Conservation (phyloP, 805 yeast species). For the Hanseniaspora occidentalis region DNA sequence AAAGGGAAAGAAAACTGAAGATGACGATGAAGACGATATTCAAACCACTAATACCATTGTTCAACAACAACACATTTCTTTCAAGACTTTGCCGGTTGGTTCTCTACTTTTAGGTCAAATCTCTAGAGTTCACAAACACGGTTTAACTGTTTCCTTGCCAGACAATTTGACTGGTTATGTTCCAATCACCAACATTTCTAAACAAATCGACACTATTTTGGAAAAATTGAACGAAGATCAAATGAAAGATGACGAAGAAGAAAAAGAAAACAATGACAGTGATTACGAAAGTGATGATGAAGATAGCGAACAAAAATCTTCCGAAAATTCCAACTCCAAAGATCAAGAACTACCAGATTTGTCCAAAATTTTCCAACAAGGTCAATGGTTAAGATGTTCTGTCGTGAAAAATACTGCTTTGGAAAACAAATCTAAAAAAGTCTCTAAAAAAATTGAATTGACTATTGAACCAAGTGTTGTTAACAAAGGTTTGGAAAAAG, state of each 20-base stretch:
- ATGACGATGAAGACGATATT: slow-evolving; percentile 21
- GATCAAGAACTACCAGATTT: slow-evolving; percentile 42
- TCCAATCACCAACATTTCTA: slow-evolving; percentile 61
- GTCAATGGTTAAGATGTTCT: slow-evolving; percentile 78
- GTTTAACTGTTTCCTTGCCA: slow-evolving; percentile 59
- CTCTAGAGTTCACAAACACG: slow-evolving; percentile 43
- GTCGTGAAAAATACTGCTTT: slow-evolving; percentile 45
- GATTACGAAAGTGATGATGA: slow-evolving; percentile 23
- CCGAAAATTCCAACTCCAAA: slow-evolving; percentile 5
- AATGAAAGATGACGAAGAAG: slow-evolving; percentile 31
- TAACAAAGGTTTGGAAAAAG: slow-evolving; percentile 46
- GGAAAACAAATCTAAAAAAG: slow-evolving; percentile 26
- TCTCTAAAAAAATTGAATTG: slow-evolving; percentile 49
- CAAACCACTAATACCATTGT: slow-evolving; percentile 27
- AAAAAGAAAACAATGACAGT: slow-evolving; percentile 26
- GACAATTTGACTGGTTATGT: slow-evolving; percentile 73
- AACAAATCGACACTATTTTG: slow-evolving; percentile 24
- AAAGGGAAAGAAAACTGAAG: slow-evolving; percentile 13
- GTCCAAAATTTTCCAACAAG: slow-evolving; percentile 42
- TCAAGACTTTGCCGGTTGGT: slow-evolving; percentile 58
- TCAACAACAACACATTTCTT: slow-evolving; percentile 39
- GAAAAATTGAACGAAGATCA: slow-evolving; percentile 20
- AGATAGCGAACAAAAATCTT: slow-evolving; percentile 17
- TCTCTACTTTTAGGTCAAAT: slow-evolving; percentile 70
- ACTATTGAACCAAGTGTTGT: slow-evolving; percentile 64